Conservation (phyloP, 2,329 filamentous ascomycete genomes). For the Paraconiothyrium sp. region DNA sequence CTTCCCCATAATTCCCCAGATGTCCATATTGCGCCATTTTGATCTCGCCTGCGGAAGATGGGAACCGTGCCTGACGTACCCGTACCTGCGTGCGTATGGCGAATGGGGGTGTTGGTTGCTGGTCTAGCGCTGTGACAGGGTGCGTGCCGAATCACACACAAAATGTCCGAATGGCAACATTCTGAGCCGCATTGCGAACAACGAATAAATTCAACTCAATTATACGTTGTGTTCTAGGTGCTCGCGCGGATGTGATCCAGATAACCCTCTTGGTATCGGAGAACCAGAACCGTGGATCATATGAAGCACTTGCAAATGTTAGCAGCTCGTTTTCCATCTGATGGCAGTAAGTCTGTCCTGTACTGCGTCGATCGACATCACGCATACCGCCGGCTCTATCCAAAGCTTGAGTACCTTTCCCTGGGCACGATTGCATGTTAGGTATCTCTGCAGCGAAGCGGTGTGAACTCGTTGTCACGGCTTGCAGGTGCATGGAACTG, state of each 20-base stretch:
- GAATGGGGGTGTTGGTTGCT: neutral
- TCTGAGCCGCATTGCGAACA: slow-evolving; percentile 6
- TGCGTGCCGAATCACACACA: slow-evolving; percentile 4
- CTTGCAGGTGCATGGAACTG: neutral
- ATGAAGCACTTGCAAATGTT: too few relatives aligned
- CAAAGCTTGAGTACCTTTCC: too few relatives aligned
- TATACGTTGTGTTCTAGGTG: neutral
- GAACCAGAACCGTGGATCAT: too few relatives aligned
- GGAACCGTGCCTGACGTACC: slow-evolving; percentile 6
- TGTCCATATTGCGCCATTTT: neutral
- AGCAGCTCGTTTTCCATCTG: too few relatives aligned
- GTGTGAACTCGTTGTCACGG: neutral
- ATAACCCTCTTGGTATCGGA: neutral
- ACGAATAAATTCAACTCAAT: too few relatives aligned
- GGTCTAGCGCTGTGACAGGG: neutral
- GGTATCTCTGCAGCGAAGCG: neutral
- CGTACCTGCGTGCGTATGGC: slow-evolving; percentile 4
- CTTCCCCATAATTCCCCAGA: slow-evolving; percentile 4
- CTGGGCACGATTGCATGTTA: too few relatives aligned
- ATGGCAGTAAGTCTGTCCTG: too few relatives aligned
- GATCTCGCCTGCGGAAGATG: neutral
- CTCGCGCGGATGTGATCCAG: neutral
- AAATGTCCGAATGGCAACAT: slow-evolving; percentile 8
- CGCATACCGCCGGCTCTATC: too few relatives aligned
- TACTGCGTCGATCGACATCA: too few relatives aligned